Percentiles rank a stretch among this genome's conserved stretches.
These are phyloP conservation scores for Pichia inconspicua DNA, from an alignment of 1,139 yeast species.

Conservation along the genomic window DNA sequence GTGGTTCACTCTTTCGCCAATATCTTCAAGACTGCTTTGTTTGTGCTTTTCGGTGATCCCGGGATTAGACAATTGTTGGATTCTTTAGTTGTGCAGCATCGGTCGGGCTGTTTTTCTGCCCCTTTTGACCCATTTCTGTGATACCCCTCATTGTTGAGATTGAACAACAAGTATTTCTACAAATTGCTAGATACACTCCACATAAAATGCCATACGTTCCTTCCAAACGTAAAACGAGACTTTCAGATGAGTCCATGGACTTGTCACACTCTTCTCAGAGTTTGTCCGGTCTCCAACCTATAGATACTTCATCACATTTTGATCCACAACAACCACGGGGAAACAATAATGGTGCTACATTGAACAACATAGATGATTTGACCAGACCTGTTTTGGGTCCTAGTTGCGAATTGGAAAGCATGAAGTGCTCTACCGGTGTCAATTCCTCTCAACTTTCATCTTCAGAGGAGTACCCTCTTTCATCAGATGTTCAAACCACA, in stretches of 20 bases:
- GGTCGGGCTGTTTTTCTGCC: neutral
- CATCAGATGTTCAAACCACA: neutral
- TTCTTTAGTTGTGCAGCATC: neutral
- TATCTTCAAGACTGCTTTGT: too few species aligned
- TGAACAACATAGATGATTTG: neutral
- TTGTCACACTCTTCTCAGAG: too few species aligned
- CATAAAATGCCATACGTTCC: slow-evolving; percentile 14
- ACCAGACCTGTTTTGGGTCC: neutral
- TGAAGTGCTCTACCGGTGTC: too few species aligned
- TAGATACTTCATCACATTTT: neutral
- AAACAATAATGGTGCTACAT: neutral
- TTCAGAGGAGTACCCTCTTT: neutral
- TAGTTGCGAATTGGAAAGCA: too few species aligned
- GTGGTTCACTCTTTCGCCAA: neutral
- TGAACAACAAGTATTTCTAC: neutral
- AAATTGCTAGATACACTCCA: neutral
- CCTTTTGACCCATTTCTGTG: neutral
- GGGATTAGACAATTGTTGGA: too few species aligned
- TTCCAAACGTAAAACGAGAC: neutral
- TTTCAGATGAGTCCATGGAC: neutral
- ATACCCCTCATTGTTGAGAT: neutral
- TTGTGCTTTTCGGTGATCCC: neutral
- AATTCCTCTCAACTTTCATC: neutral
- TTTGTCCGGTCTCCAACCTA: too few species aligned
- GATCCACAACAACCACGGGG: neutral